Evolutionary conservation across 2,329 filamentous ascomycete genomes (phyloP), one percentile per base, ranked within the genome.

Genomic region (Volutella citrinella): DNA sequence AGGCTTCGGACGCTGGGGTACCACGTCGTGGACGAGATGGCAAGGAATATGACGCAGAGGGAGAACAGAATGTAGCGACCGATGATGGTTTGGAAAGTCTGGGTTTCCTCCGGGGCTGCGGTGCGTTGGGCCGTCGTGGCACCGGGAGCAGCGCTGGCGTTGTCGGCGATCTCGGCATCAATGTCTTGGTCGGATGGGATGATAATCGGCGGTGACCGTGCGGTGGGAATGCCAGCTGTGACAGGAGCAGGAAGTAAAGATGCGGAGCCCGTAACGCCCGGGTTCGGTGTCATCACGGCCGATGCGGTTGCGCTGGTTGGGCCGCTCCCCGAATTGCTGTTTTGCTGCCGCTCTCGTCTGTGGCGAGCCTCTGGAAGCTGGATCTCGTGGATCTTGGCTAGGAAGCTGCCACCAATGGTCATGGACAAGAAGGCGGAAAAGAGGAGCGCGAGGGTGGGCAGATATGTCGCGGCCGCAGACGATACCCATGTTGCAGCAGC

Each of bases 121-220:
- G 48, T 52, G n/a, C 41, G 54, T 45, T 44, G 49, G 32, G 45
- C 19, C 9, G 49, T 25, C 12, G 42, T 40, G 17, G 44, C 49
- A 17, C 49, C 46, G 4, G 65, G 58, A 2, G 66, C 52, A 5
- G 62, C 61, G 3, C 59, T 45, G 8, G 65, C 61, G 3, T 56
- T 59, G 20, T 70, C 69, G 17, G 66, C 65, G 21, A 81, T 77
- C 51, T 81, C 78, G 15, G 76, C 74, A 45, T 78, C 75, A 23
- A 81, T 61, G 42, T 82, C 78, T 51, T 82, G 78, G 48, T 82
- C 79, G 1, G 75, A 79, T 2, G 80, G 78, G 14, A 82, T 63
- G 18, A 82, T 79, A 32, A 82, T 66, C 7, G 77, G 74, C 9
- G 60, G 44, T 27, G 51, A 32, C 20, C 50, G 32, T n/a, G 36